A percentile compares a stretch with the other conserved stretches of the same genome.
Conservation (phyloP, 805 yeast species). For the Nakazawaea holstii region DNA sequence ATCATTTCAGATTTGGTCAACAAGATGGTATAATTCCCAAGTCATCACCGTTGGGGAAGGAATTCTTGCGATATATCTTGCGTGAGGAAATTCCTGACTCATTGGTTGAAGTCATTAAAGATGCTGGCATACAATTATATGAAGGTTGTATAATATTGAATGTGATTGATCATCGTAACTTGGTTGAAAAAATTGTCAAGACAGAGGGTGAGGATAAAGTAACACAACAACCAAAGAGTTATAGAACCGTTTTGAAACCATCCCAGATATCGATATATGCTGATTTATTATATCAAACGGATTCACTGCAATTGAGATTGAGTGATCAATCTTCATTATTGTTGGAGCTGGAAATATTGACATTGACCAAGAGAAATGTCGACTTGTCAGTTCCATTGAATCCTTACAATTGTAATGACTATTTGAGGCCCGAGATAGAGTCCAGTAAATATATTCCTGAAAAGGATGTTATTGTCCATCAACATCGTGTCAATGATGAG, state of each 20-base stretch:
- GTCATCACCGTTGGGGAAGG: constrained; percentile 69
- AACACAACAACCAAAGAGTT: constrained; percentile 53
- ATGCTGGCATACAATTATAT: constrained; percentile 76
- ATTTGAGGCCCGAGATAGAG: constrained; percentile 41
- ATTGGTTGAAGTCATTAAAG: constrained; percentile 82
- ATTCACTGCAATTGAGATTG: constrained; percentile 64
- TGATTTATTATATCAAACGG: constrained; percentile 81
- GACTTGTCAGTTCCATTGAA: constrained; percentile 70
- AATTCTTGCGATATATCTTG: constrained; percentile 74
- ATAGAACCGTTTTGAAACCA: constrained; percentile 73
- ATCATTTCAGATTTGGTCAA: constrained; percentile 86
- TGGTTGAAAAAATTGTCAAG: constrained; percentile 16
- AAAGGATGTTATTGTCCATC: constrained; percentile 25
- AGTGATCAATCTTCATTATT: constrained; percentile 74
- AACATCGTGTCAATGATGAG: constrained; percentile 30
- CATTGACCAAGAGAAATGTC: constrained; percentile 71
- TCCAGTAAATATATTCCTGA: constrained; percentile 33
- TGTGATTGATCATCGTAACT: constrained; percentile 78
- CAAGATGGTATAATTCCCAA: constrained; percentile 85
- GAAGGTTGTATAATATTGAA: constrained; percentile 88
- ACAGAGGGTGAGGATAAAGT: constrained; percentile 7
- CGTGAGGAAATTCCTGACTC: constrained; percentile 84
- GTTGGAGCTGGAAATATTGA: constrained; percentile 83
- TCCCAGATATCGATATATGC: constrained; percentile 78
- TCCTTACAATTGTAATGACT: constrained; percentile 49